Evolutionary conservation across 208 protist genomes (phyloP).

Genomic region (Leptomonas pyrrhocoris): DNA sequence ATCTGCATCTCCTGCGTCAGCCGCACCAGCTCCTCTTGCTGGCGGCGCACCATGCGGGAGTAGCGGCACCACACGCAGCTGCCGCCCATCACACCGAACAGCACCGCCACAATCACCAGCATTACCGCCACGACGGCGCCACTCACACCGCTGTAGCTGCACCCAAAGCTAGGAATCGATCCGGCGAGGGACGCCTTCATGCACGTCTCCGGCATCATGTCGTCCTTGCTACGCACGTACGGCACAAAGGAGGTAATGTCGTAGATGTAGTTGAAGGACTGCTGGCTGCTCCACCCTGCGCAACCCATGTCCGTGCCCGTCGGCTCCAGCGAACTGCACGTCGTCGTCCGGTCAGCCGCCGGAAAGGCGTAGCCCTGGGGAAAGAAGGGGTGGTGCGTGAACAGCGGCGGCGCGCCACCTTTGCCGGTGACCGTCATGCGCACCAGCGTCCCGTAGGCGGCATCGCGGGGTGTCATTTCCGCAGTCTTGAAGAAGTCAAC

Average conservation of each 20-base stretch:
- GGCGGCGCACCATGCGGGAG: constrained; percentile 28
- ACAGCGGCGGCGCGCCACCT: constrained; percentile 39
- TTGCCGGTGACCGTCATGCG: constrained; percentile 44
- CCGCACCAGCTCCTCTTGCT: constrained; percentile 33
- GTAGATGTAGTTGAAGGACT: constrained; percentile 41
- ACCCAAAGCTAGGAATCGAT: constrained; percentile 31
- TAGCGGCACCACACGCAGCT: constrained; percentile 41
- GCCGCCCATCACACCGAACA: constrained; percentile 33
- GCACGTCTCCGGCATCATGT: constrained; percentile 20
- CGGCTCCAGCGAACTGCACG: constrained; percentile 33
- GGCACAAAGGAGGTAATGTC: constrained; percentile 43
- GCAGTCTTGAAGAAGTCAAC: neutral
- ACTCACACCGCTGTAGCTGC: constrained; percentile 14
- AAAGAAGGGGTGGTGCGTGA: constrained; percentile 57
- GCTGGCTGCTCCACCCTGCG: neutral
- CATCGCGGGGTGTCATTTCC: neutral
- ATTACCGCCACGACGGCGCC: constrained; percentile 19
- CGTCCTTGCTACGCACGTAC: constrained; percentile 15
- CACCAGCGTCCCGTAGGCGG: constrained; percentile 26
- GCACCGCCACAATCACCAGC: constrained; percentile 24
- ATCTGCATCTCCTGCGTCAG: constrained; percentile 21
- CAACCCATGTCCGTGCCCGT: constrained; percentile 22
- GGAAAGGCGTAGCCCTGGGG: constrained; percentile 43
- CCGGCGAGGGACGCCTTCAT: neutral
- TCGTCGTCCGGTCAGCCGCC: constrained; percentile 14